Base-by-base conservation (phyloP, 352 stramenopile genomes). In the Phytophthora quininea region DNA sequence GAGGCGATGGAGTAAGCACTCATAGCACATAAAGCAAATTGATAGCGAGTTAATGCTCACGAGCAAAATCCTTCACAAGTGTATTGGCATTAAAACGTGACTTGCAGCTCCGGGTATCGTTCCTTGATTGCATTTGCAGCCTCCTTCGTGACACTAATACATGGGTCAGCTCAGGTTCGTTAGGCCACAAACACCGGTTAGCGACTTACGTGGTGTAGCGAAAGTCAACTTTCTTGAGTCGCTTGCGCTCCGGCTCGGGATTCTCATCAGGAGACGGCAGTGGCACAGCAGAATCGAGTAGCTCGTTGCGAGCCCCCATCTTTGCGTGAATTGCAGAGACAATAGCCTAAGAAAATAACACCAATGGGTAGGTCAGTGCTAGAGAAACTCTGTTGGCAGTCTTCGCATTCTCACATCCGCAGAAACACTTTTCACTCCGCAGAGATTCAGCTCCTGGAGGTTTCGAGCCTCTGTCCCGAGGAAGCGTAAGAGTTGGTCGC, bases 151-250 rank as follows among this genome's bases (percentile, higher is more conserved):
- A 96, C 73, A 45, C 88, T 95, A 35, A 45, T 35, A 4, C 8
- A 59, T 19, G 24, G 43, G 29, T 48, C 27, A 49, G 31, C 66
- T 31, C 54, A 55, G 8, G 29, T 47, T 54, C 38, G 3, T 52
- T 32, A 32, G 38, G 19, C 49, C 15, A 42, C 8, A 15, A 46
- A 56, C 11, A 62, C 6, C 19, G 8, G 63, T 43, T 14, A 19
- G 51, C 19, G 10, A 77, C 85, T 58, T 84, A 96, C 89, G 74
- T 85, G 12, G 89, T 97, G 76, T 97, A 97, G 57, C 89, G 89
- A 32, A 97, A 93, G 54, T 97, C 88, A 54, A 97, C 79, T 54
- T 91, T 93, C 74, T 97, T 97, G 45, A 97, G 81, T 5, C 85
- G 82, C 74, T 97, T 97, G 33, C 83, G 82, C 62, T 92, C 85